A percentile compares a stretch with the other conserved stretches of the same genome.
Evolutionary conservation across 805 yeast genomes (phyloP).

Genomic region (Komagataella mondaviorum): DNA sequence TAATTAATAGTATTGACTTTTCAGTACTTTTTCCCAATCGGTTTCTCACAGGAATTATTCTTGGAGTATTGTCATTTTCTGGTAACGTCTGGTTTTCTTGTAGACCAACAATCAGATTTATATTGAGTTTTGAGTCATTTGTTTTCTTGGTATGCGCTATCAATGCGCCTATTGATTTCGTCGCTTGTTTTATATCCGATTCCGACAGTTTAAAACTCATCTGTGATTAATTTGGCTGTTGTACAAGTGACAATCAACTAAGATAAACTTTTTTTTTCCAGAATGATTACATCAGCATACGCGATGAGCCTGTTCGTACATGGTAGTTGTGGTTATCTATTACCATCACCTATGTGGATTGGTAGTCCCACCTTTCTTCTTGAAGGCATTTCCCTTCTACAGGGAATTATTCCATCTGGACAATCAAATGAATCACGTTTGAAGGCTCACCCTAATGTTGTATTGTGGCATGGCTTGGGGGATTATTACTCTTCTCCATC

Average conservation of each 20-base stretch:
- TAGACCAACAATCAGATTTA: conserved; percentile 34
- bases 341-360: background rate
- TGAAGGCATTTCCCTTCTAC: background rate
- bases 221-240: background rate
- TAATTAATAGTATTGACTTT: conserved; percentile 43
- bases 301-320: background rate
- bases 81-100: conserved; percentile 24
- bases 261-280: background rate
- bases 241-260: background rate
- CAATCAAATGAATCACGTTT: background rate
- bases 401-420: background rate
- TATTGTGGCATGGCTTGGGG: conserved; percentile 80
- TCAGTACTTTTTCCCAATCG: conserved; percentile 35
- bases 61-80: conserved; percentile 35
- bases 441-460: conserved; percentile 20
- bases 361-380: background rate
- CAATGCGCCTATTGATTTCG: conserved; percentile 16
- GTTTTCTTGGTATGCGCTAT: conserved; percentile 14
- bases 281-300: background rate
- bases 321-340: background rate
- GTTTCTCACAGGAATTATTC: conserved; percentile 44
- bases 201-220: conserved; percentile 2
- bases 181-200: conserved; percentile 2
- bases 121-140: conserved; percentile 11
- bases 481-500: conserved; percentile 56